phyloP scores from a whole-genome alignment of 192 early-diverging fungal species.

The Coemansia furcata region DNA sequence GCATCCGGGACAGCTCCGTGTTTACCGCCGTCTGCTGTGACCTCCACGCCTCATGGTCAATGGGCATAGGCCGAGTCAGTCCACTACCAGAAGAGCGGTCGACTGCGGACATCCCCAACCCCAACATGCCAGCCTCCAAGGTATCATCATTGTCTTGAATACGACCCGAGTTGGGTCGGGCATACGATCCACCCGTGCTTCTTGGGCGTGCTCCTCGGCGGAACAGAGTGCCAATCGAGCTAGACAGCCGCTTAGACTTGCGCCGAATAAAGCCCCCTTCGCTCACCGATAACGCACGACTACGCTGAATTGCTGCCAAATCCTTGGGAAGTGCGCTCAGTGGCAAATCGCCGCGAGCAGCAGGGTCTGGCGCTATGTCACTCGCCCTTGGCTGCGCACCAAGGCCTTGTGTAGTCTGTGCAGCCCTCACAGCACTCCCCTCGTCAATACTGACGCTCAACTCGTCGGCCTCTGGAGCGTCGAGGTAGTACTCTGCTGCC shows the following conservation, averaged over 20 bases:
- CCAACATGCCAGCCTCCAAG: background rate
- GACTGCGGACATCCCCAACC: background rate
- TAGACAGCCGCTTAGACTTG: slow-evolving; percentile 33
- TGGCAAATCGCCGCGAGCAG: background rate
- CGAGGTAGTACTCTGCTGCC: slow-evolving; percentile 14
- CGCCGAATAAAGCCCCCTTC: slow-evolving; percentile 28
- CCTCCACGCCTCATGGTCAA: slow-evolving; percentile 18
- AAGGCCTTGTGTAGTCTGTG: background rate
- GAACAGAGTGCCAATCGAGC: slow-evolving; percentile 26
- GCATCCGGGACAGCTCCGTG: slow-evolving; percentile 17
- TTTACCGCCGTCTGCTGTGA: slow-evolving; percentile 7
- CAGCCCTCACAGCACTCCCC: background rate
- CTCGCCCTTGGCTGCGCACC: background rate
- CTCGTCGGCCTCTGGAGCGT: background rate
- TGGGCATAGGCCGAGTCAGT: slow-evolving; percentile 5
- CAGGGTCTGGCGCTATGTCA: background rate
- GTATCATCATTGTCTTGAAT: background rate
- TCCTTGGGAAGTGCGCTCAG: background rate
- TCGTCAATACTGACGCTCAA: background rate
- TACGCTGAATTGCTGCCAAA: slow-evolving; percentile 7
- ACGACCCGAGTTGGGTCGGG: background rate
- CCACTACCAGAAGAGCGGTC: background rate
- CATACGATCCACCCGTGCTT: slow-evolving; percentile 4
- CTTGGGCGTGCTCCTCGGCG: slow-evolving; percentile 11
- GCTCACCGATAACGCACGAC: slow-evolving; percentile 20